Conservation (phyloP, 163 green algal genomes). For the Picocystis sp. region DNA sequence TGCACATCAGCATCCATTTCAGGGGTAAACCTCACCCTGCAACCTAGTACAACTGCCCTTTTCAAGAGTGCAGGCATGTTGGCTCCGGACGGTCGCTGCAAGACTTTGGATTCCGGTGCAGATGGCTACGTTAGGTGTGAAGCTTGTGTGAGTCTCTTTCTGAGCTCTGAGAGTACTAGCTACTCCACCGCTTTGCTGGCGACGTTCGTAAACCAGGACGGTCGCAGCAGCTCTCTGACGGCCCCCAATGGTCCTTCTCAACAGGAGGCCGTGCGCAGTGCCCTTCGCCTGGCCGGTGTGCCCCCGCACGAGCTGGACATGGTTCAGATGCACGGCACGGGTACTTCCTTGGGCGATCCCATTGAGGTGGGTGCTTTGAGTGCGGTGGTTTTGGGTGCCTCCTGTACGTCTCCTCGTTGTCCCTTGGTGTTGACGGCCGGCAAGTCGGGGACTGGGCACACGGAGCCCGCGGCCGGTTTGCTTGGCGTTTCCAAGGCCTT, state of each 20-base stretch:
- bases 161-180: neutral
- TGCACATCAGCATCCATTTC: neutral
- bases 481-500: too few relatives aligned
- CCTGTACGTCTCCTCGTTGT: too few relatives aligned
- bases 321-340: constrained; percentile 17
- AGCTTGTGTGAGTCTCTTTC: constrained; percentile 7
- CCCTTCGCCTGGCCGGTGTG: too few relatives aligned
- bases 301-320: neutral
- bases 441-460: too few relatives aligned
- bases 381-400: too few relatives aligned
- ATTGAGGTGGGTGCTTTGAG: constrained; percentile 15
- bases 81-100: constrained; percentile 9
- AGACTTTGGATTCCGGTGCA: constrained; percentile 9
- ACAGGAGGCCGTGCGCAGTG: constrained; percentile 1
- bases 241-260: constrained; percentile 32
- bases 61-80: neutral
- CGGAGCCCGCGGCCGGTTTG: too few relatives aligned
- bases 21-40: too few relatives aligned
- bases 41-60: too few relatives aligned
- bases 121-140: constrained; percentile 28
- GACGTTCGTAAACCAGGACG: constrained; percentile 32
- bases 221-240: constrained; percentile 28
- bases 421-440: too few relatives aligned
- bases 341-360: constrained; percentile 20
- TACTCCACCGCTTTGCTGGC: constrained; percentile 2